Base-by-base conservation (phyloP, 1,139 yeast species). In the Saccharomyces hybrid region DNA sequence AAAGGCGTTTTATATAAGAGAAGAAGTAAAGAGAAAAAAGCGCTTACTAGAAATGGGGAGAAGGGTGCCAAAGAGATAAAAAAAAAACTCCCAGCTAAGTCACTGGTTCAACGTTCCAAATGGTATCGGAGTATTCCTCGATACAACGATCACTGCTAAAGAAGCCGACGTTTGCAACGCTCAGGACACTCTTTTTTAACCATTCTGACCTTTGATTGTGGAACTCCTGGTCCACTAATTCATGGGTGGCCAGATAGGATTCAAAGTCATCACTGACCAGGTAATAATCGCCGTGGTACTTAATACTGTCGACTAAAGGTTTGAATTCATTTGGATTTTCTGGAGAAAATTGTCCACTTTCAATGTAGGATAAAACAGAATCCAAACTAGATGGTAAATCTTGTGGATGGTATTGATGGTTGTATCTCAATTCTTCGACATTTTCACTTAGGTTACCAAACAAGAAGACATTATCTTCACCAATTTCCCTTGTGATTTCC, bases 141-240 rank as follows among this genome's bases (percentile, higher is more conserved):
- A 90, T 85, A 70, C 96, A 89, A 71, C 97, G 80, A 71, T 90
- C 97, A 60, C 93, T 84, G 57, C 88, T 81, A 74, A 90, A 90
- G 80, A 88, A 91, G 8, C 97, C 98, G 86, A 88, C 87, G 70
- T 88, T 88, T 57, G 97, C 96, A 55, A 90, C 97, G 64, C 88
- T 82, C 59, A 77, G 72, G 58, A 90, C 86, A 50, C 85, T 76
- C 75, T 88, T 89, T 68, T 81, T 82, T 54, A 81, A 78, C 97
- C 97, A 90, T 50, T 74, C 77, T 58, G 79, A 80, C 66, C 81
- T 84, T 67, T 84, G 84, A 57, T 73, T 74, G 46, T 79, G 82
- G 70, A 78, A 90, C 44, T 85, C 89, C 60, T 77, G 77, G 67
- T 90, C 96, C 61, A 89, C 85, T 57, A 83, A 77, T 53, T 75